Conservation (phyloP, 1,284 basidiomycete genomes). For the Rhodotorula mucilaginosa region DNA sequence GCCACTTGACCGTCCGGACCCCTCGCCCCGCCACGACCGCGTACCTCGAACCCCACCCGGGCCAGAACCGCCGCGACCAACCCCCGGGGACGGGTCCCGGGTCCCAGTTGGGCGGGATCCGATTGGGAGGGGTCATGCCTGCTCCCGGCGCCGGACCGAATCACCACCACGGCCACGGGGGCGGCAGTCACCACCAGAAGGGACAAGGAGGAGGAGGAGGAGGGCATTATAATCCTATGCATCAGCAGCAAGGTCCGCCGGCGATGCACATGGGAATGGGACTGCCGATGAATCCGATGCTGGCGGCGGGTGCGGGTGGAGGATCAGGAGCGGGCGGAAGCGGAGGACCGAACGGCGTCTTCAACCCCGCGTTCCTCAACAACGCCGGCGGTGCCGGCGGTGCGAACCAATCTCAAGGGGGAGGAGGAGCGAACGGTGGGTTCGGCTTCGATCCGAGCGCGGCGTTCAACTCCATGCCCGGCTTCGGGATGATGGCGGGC, state of each 20-base stretch:
- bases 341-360: conserved; percentile 1
- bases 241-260: not conserved
- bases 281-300: not conserved
- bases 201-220: not conserved
- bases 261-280: not conserved
- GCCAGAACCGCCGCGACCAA: conserved; percentile 12
- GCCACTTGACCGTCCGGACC: not conserved
- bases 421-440: not conserved
- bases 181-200: not conserved
- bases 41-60: conserved; percentile 24
- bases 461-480: conserved; percentile 9
- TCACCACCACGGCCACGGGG: not conserved
- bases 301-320: not conserved
- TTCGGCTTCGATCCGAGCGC: conserved; percentile 2
- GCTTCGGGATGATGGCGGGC: conserved; percentile 2
- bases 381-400: not conserved
- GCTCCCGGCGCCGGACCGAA: not conserved
- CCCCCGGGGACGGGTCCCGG: not conserved
- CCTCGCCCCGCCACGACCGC: conserved; percentile 23
- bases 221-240: not conserved
- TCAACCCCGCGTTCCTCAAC: conserved; percentile 7
- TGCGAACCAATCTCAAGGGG: not conserved
- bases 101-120: not conserved
- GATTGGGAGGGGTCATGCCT: not conserved
- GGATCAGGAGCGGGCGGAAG: not conserved